Evolutionary conservation across 768 basidiomycete genomes (phyloP).

Genomic region (Boletus rex-veris): DNA sequence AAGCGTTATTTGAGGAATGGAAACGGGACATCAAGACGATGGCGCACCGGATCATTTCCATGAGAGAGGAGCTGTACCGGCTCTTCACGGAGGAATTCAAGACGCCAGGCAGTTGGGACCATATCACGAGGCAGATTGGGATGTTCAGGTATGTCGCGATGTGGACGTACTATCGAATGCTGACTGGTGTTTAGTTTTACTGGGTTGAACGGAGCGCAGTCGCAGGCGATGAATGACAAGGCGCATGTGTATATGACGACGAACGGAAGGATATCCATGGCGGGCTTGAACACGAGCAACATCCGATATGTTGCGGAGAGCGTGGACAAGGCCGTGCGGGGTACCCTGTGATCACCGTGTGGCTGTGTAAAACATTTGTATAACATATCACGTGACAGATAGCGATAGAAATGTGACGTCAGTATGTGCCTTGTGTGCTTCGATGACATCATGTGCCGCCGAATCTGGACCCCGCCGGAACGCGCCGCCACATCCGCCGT

Average conservation of each 20-base stretch:
- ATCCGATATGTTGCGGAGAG: constrained; percentile 69
- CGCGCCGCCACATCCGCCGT: constrained; percentile 24
- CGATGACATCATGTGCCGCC: constrained; percentile 29
- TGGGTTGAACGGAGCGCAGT: constrained; percentile 66
- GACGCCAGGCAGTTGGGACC: constrained; percentile 94
- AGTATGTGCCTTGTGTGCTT: constrained; percentile 16
- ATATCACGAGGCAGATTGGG: constrained; percentile 93
- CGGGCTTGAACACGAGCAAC: constrained; percentile 80
- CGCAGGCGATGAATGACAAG: constrained; percentile 62
- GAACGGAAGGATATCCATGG: constrained; percentile 94
- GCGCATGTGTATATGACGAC: constrained; percentile 82
- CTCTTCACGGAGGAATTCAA: constrained; percentile 68
- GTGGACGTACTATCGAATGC: background rate
- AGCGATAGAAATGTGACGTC: constrained; percentile 20
- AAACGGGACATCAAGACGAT: constrained; percentile 86
- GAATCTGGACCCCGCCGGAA: constrained; percentile 29
- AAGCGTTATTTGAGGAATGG: constrained; percentile 81
- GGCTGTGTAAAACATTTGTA: constrained; percentile 12
- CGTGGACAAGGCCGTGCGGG: constrained; percentile 65
- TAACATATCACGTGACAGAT: background rate
- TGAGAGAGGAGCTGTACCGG: constrained; percentile 77
- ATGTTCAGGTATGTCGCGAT: constrained; percentile 78
- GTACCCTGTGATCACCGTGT: constrained; percentile 31
- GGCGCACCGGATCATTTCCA: constrained; percentile 71
- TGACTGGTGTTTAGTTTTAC: constrained; percentile 60